A percentile compares a stretch with the other conserved stretches of the same genome.
phyloP scores from a whole-genome alignment of 345 rosid genomes.

The Lenwebbia sp. region DNA sequence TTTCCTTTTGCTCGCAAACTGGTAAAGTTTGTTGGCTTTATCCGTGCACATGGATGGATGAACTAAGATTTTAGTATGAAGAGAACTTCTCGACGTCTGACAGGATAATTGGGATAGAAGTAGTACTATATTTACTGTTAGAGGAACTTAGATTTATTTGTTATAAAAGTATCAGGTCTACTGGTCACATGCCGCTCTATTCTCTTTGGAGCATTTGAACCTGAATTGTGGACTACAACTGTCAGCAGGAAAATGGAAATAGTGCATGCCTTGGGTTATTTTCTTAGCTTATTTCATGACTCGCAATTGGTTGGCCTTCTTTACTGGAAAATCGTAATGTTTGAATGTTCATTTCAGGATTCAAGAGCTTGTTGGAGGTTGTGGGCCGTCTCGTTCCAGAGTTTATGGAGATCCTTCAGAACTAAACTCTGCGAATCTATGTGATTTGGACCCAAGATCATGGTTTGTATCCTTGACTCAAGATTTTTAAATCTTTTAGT shows the following conservation, averaged over 20 bases:
- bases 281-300: not conserved
- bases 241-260: not conserved
- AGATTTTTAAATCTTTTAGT: not conserved
- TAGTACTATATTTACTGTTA: not conserved
- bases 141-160: not conserved
- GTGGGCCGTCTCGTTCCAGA: conserved; percentile 14
- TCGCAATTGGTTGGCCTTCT: not conserved
- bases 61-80: not conserved
- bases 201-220: not conserved
- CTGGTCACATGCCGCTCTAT: not conserved
- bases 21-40: not conserved
- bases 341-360: conserved; percentile 19
- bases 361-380: conserved; percentile 26
- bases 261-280: not conserved
- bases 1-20: not conserved
- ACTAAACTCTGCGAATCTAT: conserved; percentile 20
- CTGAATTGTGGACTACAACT: not conserved
- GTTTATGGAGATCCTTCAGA: conserved; percentile 31
- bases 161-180: not conserved
- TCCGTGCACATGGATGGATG: not conserved
- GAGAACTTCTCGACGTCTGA: not conserved
- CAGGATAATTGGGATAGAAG: not conserved
- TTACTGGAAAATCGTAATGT: not conserved
- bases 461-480: conserved; percentile 22
- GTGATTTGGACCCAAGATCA: conserved; percentile 42